phyloP scores from a whole-genome alignment of 306 rosid species.

The Vigna trinervia region DNA sequence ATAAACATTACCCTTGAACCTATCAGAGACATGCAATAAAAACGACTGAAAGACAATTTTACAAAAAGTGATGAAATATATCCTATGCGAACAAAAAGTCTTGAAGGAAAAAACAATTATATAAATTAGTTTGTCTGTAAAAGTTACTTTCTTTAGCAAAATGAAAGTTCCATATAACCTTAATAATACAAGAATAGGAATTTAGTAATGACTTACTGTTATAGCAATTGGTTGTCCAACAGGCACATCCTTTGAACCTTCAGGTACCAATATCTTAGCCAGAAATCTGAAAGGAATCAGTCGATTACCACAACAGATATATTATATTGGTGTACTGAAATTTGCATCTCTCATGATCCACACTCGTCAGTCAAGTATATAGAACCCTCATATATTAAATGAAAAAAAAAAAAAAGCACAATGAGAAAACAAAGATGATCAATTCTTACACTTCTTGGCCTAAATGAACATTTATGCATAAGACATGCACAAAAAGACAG shows the following conservation, averaged over 20 bases:
- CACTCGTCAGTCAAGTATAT: conserved; percentile 8
- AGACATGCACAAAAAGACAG: conserved; percentile 17
- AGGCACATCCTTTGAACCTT: conserved; percentile 89
- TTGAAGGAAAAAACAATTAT: conserved; percentile 11
- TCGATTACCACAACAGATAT: conserved; percentile 34
- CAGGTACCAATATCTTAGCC: conserved; percentile 93
- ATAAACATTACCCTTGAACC: too few species aligned
- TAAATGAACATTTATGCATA: neutral
- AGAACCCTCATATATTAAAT: neutral
- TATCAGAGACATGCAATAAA: neutral
- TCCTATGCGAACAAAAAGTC: conserved; percentile 12
- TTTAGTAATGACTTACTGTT: conserved; percentile 59
- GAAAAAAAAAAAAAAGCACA: conserved; percentile 25
- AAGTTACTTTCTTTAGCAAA: conserved; percentile 33
- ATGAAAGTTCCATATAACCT: conserved; percentile 31
- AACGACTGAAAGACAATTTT: conserved; percentile 1
- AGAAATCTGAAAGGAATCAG: conserved; percentile 66
- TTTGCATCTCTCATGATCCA: conserved; percentile 29
- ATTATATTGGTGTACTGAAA: conserved; percentile 43
- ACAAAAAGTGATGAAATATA: conserved; percentile 12
- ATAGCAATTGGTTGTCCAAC: conserved; percentile 94
- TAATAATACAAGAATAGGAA: conserved; percentile 43
- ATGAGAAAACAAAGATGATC: neutral
- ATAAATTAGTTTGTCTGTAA: conserved; percentile 22
- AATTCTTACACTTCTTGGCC: conserved; percentile 3